These are phyloP conservation scores for Hyaloscypha bicolor DNA, from an alignment of 495 filamentous ascomycete genomes.

Conservation along the genomic window DNA sequence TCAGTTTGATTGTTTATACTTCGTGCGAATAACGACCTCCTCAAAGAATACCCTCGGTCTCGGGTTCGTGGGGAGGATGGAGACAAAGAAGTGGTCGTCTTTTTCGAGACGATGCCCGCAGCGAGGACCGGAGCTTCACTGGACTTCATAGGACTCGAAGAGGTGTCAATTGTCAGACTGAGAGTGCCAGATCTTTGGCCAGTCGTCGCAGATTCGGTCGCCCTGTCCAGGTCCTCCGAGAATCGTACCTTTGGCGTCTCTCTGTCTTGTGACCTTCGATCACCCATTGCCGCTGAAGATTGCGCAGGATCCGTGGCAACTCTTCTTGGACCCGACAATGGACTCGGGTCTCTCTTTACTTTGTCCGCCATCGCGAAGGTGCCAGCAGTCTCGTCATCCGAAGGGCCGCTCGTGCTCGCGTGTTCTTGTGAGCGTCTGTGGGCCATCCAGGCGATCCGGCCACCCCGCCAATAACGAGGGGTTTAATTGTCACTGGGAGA, in stretches of 20 bases:
- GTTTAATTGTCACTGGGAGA: constrained; percentile 3
- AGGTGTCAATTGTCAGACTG: constrained; percentile 24
- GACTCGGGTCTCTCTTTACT: constrained; percentile 2
- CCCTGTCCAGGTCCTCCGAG: constrained; percentile 29
- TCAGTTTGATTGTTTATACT: constrained; percentile 24
- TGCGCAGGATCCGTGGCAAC: constrained; percentile 19
- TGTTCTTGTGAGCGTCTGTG: neutral
- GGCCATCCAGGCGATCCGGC: neutral
- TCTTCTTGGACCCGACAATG: constrained; percentile 9
- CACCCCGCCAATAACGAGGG: neutral
- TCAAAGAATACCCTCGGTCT: constrained; percentile 33
- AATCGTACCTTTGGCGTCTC: constrained; percentile 27
- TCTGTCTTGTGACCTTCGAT: constrained; percentile 7
- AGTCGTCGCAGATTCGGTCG: constrained; percentile 3
- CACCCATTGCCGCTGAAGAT: constrained; percentile 7
- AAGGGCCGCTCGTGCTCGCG: neutral
- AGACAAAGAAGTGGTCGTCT: neutral
- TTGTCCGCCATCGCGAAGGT: constrained; percentile 23
- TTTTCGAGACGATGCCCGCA: constrained; percentile 4
- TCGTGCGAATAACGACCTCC: constrained; percentile 28
- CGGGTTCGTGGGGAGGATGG: constrained; percentile 27
- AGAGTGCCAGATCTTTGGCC: constrained; percentile 1
- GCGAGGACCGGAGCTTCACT: constrained; percentile 14
- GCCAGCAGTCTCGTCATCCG: constrained; percentile 12
- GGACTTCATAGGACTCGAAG: constrained; percentile 1